These are phyloP conservation scores for Cyclotella sp. DNA, from an alignment of 108 stramenopile genomes.

Conservation along the genomic window DNA sequence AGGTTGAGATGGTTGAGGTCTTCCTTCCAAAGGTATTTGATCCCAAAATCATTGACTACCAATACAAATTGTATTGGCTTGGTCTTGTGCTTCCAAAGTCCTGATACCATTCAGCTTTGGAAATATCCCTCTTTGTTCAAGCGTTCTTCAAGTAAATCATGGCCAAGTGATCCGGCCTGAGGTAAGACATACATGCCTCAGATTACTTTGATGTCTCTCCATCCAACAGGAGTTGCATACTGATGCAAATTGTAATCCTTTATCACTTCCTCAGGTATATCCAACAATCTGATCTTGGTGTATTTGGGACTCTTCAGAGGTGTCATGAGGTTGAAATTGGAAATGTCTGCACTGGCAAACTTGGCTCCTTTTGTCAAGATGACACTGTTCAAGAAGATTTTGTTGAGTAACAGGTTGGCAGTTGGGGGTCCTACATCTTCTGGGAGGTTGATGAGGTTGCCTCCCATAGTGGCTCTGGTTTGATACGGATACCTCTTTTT, in stretches of 20 bases:
- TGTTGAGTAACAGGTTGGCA: constrained; percentile 19
- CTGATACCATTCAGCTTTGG: background rate
- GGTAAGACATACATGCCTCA: constrained; percentile 29
- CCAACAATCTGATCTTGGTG: constrained; percentile 33
- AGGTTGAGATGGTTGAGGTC: too few species aligned
- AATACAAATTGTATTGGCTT: too few species aligned
- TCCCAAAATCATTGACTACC: too few species aligned
- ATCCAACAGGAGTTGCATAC: background rate
- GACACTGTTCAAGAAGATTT: constrained; percentile 41
- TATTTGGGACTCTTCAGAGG: constrained; percentile 38
- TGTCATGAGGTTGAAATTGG: constrained; percentile 17
- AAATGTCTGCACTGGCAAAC: constrained; percentile 21
- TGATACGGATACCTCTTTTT: too few species aligned
- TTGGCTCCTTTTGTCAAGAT: constrained; percentile 33
- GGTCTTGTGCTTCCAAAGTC: constrained; percentile 24
- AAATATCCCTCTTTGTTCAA: background rate
- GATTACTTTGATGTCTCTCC: background rate
- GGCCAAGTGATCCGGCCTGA: too few species aligned
- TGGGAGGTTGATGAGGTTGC: too few species aligned
- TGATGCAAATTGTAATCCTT: constrained; percentile 29
- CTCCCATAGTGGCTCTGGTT: too few species aligned
- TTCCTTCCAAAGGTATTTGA: too few species aligned
- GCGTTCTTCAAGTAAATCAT: too few species aligned
- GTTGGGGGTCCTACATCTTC: constrained; percentile 38
- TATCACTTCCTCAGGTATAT: too few species aligned